Percentiles rank a stretch among this genome's conserved stretches.
These are phyloP conservation scores for Fusarium compactum DNA, from an alignment of 2,329 filamentous ascomycete genomes.

Conservation along the genomic window DNA sequence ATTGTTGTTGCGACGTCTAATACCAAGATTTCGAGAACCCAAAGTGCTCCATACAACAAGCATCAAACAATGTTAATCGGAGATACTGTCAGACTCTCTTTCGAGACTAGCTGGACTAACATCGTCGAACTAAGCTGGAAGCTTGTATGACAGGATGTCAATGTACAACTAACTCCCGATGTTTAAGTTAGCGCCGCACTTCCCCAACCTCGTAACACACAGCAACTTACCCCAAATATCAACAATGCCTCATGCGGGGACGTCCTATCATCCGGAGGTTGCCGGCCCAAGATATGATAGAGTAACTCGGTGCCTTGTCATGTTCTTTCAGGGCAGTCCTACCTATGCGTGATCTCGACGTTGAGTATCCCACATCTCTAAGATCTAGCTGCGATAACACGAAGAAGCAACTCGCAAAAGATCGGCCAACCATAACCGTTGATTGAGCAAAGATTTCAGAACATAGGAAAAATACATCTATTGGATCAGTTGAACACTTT, in stretches of 20 bases:
- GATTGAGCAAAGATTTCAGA: not conserved
- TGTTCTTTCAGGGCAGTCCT: not conserved
- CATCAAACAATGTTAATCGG: not conserved
- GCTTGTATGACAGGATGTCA: not conserved
- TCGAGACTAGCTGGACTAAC: not conserved
- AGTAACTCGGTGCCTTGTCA: not conserved
- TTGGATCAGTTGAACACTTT: not conserved
- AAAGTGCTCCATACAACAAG: not conserved
- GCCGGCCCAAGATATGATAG: not conserved
- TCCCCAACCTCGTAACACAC: conserved; percentile 8
- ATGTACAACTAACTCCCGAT: not conserved
- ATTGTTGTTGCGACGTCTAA: not conserved
- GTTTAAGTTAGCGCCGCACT: conserved; percentile 1
- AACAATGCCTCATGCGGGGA: conserved; percentile 2
- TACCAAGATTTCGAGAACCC: not conserved
- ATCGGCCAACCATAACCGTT: not conserved
- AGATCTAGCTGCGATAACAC: not conserved
- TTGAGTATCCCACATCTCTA: not conserved
- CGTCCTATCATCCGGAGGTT: not conserved
- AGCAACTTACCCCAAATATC: conserved; percentile 1
- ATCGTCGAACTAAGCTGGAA: not conserved
- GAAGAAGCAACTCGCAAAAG: not conserved
- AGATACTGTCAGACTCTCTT: not conserved
- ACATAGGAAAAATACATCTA: not conserved
- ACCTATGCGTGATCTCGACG: not conserved